Evolutionary conservation across 495 filamentous ascomycete species (phyloP).

Genomic region (Podospora didyma): DNA sequence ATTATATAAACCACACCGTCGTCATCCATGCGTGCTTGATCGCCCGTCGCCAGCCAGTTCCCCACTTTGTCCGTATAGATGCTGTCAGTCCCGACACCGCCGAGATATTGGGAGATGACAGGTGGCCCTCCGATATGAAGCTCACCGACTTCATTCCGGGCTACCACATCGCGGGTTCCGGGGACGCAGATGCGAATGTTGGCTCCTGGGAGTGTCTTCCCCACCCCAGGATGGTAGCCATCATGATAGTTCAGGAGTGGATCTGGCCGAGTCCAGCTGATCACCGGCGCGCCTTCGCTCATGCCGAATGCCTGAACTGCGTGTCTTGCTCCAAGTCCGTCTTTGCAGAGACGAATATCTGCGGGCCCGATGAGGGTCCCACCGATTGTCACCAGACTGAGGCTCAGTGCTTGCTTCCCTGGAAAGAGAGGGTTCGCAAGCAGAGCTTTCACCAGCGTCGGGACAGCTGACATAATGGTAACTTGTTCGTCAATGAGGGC

Average conservation of each 20-base stretch:
- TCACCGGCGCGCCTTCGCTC: constrained; percentile 35
- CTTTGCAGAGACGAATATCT: constrained; percentile 25
- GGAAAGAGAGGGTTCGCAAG: too few species aligned
- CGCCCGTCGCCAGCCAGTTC: constrained; percentile 41
- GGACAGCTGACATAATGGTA: too few species aligned
- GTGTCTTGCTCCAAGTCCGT: constrained; percentile 23
- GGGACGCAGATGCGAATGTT: constrained; percentile 34
- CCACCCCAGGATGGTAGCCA: constrained; percentile 22
- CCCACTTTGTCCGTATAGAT: constrained; percentile 35
- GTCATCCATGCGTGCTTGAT: constrained; percentile 39
- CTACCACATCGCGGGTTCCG: constrained; percentile 18
- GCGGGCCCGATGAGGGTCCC: constrained; percentile 27
- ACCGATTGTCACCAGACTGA: constrained; percentile 26
- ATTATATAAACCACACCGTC: constrained; percentile 34
- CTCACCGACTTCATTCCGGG: constrained; percentile 34
- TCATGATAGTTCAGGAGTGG: constrained; percentile 10
- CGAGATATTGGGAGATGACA: constrained; percentile 31
- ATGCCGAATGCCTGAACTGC: constrained; percentile 39
- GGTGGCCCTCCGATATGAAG: constrained; percentile 33
- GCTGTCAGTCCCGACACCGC: constrained; percentile 8
- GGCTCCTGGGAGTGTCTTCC: constrained; percentile 27
- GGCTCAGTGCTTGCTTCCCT: constrained; percentile 16
- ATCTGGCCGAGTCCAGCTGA: constrained; percentile 22
- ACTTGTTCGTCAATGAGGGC: too few species aligned
- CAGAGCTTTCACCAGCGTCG: too few species aligned